These are phyloP conservation scores for Cyathus striatus DNA, from an alignment of 768 basidiomycete genomes.

Conservation along the genomic window DNA sequence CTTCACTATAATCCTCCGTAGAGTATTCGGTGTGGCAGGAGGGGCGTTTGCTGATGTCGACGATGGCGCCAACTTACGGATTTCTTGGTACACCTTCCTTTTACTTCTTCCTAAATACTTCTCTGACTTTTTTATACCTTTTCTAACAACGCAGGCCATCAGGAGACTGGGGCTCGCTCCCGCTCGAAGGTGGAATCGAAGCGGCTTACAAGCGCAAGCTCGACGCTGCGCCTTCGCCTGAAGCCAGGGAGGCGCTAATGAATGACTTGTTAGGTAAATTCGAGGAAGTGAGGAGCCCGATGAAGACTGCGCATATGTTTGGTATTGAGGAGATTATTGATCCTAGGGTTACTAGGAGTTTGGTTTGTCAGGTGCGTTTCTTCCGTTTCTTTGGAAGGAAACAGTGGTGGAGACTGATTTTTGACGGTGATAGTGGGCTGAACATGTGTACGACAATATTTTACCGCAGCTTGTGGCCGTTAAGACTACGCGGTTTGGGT, in stretches of 20 bases:
- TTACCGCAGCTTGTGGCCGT: slow-evolving; percentile 25
- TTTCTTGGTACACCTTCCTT: slow-evolving; percentile 26
- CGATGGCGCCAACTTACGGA: slow-evolving; percentile 25
- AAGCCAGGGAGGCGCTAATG: slow-evolving; percentile 29
- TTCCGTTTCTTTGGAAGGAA: not conserved
- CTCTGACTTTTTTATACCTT: not conserved
- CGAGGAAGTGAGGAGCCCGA: slow-evolving; percentile 30
- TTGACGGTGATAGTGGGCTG: slow-evolving; percentile 23
- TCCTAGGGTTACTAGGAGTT: slow-evolving; percentile 29
- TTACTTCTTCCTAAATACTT: not conserved
- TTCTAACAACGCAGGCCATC: slow-evolving; percentile 24
- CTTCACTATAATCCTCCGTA: slow-evolving; percentile 30
- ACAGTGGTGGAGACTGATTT: not conserved
- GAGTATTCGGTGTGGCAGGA: slow-evolving; percentile 36
- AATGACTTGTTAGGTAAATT: slow-evolving; percentile 25
- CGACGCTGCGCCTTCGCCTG: slow-evolving; percentile 19
- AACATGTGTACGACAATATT: slow-evolving; percentile 24
- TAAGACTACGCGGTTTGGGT: slow-evolving; percentile 20
- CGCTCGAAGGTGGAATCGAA: slow-evolving; percentile 35
- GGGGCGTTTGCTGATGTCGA: slow-evolving; percentile 31
- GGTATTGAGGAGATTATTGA: slow-evolving; percentile 38
- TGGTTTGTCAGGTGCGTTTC: slow-evolving; percentile 29
- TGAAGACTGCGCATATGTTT: slow-evolving; percentile 33
- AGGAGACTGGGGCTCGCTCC: slow-evolving; percentile 36
- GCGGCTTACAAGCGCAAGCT: slow-evolving; percentile 36